Base-by-base conservation (phyloP, 345 rosid species). In the Rhodamnia rubescens region DNA sequence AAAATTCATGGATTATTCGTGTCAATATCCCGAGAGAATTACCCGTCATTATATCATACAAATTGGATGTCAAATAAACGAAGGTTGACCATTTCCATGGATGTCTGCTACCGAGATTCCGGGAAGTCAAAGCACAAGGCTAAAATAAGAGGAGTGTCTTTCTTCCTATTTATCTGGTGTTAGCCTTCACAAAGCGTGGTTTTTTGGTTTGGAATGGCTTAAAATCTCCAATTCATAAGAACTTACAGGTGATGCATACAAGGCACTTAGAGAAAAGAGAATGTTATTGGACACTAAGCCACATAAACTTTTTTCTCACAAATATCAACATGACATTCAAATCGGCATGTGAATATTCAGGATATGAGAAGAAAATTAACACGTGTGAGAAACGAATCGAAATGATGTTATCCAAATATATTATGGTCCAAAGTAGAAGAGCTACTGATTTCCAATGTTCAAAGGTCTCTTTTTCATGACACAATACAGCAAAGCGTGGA, bases 311-410 rank as follows among this genome's bases (percentile, higher is more conserved):
- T 4, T n/a, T 58, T 58, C 32, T n/a, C 0, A 7, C 14, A 58
- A 5, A 58, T 0, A 58, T 29, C 64, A 26, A 58, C 4, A 6
- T 12, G 18, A 6, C 18, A 12, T n/a, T 58, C 29, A 58, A 27
- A n/a, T n/a, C 7, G 8, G 32, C 64, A 12, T 0, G 16, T 26
- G 16, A 26, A 57, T 57, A 49, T 49, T 49, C 11, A 12, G 51
- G 11, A 49, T 49, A 12, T 58, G 32, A n/a, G 32, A 58, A 58
- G 7, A 58, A 58, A 26, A 58, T 11, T 2, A 58, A 58, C 3
- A n/a, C 2, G 32, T 12, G 18, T 0, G 8, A 0, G 3, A n/a
- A 57, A n/a, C 1, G 69, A 14, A 58, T 58, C 27, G 32, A 58
- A 57, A 26, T 58, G 64, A n/a, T 58, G 64, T 26, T 11, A 3